Percentiles rank a stretch among this genome's conserved stretches.
These are phyloP conservation scores for Termitomyces sp. DNA, from an alignment of 768 basidiomycete genomes.

Conservation along the genomic window DNA sequence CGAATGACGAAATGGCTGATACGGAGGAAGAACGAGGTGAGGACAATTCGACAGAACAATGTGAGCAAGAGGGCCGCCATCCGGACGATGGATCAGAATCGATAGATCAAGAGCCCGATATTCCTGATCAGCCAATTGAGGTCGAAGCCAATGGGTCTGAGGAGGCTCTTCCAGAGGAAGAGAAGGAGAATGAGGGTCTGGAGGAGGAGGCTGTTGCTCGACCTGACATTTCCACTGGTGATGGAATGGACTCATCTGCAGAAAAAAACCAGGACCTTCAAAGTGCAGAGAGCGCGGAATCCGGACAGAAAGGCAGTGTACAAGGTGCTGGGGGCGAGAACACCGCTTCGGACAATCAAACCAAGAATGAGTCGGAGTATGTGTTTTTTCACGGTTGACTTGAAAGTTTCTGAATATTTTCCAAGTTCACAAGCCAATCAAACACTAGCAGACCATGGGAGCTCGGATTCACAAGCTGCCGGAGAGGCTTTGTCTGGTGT, in stretches of 20 bases:
- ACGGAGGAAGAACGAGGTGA: conserved; percentile 19
- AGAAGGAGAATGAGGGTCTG: conserved; percentile 23
- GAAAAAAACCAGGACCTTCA: conserved; percentile 23
- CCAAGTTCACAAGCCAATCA: conserved; percentile 16
- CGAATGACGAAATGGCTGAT: conserved; percentile 28
- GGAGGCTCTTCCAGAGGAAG: conserved; percentile 24
- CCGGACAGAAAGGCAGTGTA: conserved; percentile 25
- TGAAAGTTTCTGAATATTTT: background rate
- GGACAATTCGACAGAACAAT: conserved; percentile 17
- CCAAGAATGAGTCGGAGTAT: conserved; percentile 26
- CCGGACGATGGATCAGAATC: conserved; percentile 20
- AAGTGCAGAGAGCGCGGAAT: conserved; percentile 22
- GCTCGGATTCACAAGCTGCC: conserved; percentile 18
- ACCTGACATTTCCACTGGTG: conserved; percentile 40
- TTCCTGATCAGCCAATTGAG: conserved; percentile 18
- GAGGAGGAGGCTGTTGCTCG: conserved; percentile 29
- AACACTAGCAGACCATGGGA: conserved; percentile 11
- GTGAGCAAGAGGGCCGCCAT: conserved; percentile 15
- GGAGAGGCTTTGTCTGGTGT: conserved; percentile 34
- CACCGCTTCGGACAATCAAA: conserved; percentile 21
- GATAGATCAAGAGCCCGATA: conserved; percentile 21
- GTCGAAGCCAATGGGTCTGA: conserved; percentile 16
- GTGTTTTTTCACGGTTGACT: conserved; percentile 2
- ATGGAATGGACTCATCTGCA: conserved; percentile 28
- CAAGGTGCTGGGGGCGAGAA: conserved; percentile 23